Conservation (phyloP, 2,329 filamentous ascomycete genomes). For the Venturia effusa region DNA sequence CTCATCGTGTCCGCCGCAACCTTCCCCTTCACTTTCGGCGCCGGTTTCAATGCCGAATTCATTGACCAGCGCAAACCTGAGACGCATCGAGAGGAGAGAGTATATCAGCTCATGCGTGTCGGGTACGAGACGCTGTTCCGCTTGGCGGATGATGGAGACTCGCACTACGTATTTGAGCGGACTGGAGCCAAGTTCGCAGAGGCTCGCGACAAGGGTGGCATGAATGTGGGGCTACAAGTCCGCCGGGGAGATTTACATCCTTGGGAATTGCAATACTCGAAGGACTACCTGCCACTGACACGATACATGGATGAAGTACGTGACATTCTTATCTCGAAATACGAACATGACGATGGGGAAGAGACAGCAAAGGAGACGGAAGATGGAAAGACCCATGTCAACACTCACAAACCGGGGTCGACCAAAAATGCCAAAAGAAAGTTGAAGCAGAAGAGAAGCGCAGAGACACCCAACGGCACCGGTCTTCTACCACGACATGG, state of each 20-base stretch:
- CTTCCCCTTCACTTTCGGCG: constrained; percentile 51
- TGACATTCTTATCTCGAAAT: constrained; percentile 40
- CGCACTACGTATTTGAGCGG: constrained; percentile 33
- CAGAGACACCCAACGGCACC: constrained; percentile 1
- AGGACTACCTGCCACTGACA: constrained; percentile 67
- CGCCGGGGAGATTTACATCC: constrained; percentile 72
- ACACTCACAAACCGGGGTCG: not conserved
- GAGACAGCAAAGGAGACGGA: constrained; percentile 22
- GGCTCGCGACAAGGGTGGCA: constrained; percentile 31
- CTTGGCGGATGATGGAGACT: constrained; percentile 48
- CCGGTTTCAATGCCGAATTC: constrained; percentile 43
- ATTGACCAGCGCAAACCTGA: constrained; percentile 37
- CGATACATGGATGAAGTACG: constrained; percentile 52
- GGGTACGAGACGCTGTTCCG: constrained; percentile 68
- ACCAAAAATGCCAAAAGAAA: not conserved
- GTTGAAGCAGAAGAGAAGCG: not conserved
- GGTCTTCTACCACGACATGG: constrained; percentile 10
- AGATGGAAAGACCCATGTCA: constrained; percentile 19
- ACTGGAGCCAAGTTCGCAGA: constrained; percentile 40
- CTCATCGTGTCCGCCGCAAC: constrained; percentile 64
- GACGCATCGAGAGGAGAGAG: constrained; percentile 43
- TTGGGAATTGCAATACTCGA: constrained; percentile 62
- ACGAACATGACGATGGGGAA: constrained; percentile 19
- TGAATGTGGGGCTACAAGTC: constrained; percentile 63
- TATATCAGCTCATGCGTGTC: constrained; percentile 56